Evolutionary conservation across 2,329 filamentous ascomycete species (phyloP).

Genomic region (Fusarium avenaceum): DNA sequence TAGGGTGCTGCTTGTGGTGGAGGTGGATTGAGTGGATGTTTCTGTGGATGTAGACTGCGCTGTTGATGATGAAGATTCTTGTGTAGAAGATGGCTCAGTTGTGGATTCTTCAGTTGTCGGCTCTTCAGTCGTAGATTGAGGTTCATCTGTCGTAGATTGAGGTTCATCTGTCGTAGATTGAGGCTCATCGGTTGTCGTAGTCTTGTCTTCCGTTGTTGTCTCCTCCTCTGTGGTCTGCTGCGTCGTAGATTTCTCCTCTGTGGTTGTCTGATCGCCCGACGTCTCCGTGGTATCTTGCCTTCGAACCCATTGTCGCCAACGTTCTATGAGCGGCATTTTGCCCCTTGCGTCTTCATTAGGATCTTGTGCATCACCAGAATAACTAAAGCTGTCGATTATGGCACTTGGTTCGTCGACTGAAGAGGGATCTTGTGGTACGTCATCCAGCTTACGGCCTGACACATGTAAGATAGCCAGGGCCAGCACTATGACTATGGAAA

Average conservation of each 20-base stretch:
- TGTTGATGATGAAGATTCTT: constrained; percentile 1
- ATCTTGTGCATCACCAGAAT: background rate
- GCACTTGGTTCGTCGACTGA: background rate
- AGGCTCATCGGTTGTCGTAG: constrained; percentile 6
- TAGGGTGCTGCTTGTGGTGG: background rate
- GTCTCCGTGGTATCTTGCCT: constrained; percentile 17
- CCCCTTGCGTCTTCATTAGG: background rate
- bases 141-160: constrained; percentile 2
- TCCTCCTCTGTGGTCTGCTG: constrained; percentile 2
- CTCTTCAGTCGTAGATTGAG: constrained; percentile 7
- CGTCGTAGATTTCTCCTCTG: background rate
- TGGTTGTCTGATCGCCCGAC: background rate
- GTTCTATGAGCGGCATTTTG: background rate
- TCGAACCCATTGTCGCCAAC: constrained; percentile 27
- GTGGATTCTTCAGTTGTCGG: constrained; percentile 8
- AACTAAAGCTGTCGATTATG: background rate
- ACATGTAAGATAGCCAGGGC: background rate
- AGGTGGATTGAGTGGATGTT: background rate
- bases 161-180: background rate
- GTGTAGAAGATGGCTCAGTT: constrained; percentile 1
- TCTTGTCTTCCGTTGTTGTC: background rate
- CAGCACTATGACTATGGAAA: background rate
- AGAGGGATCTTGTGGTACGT: constrained; percentile 6
- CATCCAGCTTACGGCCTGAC: background rate
- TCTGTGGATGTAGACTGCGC: constrained; percentile 1